phyloP scores from a whole-genome alignment of 179 eudicot species.

The Pouteria campechiana region DNA sequence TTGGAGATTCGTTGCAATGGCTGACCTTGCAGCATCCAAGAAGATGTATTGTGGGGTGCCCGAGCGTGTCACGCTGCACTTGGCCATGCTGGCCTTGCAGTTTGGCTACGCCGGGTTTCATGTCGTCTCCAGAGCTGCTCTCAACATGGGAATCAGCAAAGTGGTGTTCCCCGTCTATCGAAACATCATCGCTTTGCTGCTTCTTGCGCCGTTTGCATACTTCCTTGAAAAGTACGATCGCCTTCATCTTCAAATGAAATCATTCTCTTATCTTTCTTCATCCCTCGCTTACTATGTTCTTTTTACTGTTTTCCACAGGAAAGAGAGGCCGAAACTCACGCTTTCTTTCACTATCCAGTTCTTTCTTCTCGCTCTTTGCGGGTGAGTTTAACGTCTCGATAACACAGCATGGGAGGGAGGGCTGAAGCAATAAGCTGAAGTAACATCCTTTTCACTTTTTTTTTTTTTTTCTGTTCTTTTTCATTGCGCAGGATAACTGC shows the following conservation, averaged over 20 bases:
- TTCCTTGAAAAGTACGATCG: conserved; percentile 82
- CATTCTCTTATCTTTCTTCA: not conserved
- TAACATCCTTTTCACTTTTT: not conserved
- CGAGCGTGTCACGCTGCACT: conserved; percentile 73
- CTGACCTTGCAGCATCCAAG: conserved; percentile 25
- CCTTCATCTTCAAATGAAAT: not conserved
- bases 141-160: conserved; percentile 97
- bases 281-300: not conserved
- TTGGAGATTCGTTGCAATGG: conserved; percentile 26
- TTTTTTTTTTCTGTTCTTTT: not conserved
- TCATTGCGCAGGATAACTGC: conserved; percentile 57
- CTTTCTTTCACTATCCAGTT: conserved; percentile 63
- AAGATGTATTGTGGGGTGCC: conserved; percentile 65
- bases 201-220: conserved; percentile 83
- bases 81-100: conserved; percentile 96
- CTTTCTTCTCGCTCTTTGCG: conserved; percentile 83
- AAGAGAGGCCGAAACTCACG: conserved; percentile 78
- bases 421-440: not conserved
- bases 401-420: not conserved
- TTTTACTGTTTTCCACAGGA: conserved; percentile 31
- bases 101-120: conserved; percentile 98
- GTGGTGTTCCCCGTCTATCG: conserved; percentile 86
- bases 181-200: conserved; percentile 74
- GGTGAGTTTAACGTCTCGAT: conserved; percentile 25
- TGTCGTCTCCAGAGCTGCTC: conserved; percentile 92